Evolutionary conservation across 139 green algal species (phyloP), one percentile per base, ranked within the genome.

Genomic region (Tetraselmis striata): DNA sequence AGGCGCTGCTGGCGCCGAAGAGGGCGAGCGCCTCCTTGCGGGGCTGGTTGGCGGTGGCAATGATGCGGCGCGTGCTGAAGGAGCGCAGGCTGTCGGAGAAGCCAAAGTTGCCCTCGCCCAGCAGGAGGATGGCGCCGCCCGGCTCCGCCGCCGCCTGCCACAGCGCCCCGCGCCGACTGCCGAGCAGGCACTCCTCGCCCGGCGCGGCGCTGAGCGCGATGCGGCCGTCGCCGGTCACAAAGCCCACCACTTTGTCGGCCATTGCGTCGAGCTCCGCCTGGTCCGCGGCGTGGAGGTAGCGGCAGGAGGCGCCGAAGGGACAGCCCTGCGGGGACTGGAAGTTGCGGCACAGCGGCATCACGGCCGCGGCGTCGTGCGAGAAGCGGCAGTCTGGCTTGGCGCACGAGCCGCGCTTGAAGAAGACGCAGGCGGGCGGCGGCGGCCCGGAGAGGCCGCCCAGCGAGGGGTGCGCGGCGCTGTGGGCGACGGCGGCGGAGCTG

Each of bases 91-190:
- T 81, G 30, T 79, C 30, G 2, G 81, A 78, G 31, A 90, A 90
- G 25, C 29, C 67, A 24, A 90, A 87, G 78, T 90, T 84, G 30
- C 86, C 86, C 75, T 90, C 86, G 23, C 86, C 86, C 5, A 90
- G 76, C 81, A 88, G 79, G 59, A 90, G 67, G 30, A 90, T 30
- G 0, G 59, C 28, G 30, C 77, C 59, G 26, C 18, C 29, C 22
- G 1, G 22, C 27, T n/a, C n/a, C n/a, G n/a, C n/a, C n/a, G n/a
- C n/a, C n/a, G 11, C 18, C 11, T 67, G 5, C 45, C 45, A 67
- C 45, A 67, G 45, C 45, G 45, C 45, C 45, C 45, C 45, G 11
- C 45, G 18, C 18, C 11, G 11, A 18, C 45, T 67, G 11, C 45
- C 45, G 11, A 67, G 11, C 45, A 67, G 18, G 45, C 58, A 29